Conservation (phyloP, 306 rosid genomes). For the Oxytropis ochrocephala region DNA sequence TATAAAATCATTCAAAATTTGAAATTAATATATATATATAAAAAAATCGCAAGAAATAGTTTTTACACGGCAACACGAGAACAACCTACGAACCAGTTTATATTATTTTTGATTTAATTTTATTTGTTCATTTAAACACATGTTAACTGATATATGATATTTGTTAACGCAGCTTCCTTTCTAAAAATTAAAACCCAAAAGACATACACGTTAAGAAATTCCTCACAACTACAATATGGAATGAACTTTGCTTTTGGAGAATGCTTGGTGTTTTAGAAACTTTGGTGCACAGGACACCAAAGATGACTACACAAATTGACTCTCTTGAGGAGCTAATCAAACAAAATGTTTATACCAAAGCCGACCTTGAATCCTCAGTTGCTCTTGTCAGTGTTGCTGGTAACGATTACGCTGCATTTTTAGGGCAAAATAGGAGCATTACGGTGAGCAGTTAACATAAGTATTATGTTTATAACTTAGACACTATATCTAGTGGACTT, state of each 20-base stretch:
- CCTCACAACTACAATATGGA: not conserved
- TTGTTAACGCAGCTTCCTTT: constrained; percentile 23
- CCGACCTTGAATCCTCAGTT: constrained; percentile 32
- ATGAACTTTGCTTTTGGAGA: constrained; percentile 26
- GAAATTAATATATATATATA: too few relatives aligned
- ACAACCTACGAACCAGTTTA: not conserved
- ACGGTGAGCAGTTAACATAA: not conserved
- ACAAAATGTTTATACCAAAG: constrained; percentile 30
- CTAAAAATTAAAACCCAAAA: constrained; percentile 8
- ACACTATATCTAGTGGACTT: too few relatives aligned
- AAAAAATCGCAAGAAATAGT: too few relatives aligned
- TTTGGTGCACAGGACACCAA: constrained; percentile 22
- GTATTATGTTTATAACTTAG: not conserved
- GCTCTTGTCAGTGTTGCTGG: constrained; percentile 23
- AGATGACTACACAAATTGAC: constrained; percentile 24
- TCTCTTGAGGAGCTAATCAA: constrained; percentile 27
- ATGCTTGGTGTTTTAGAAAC: constrained; percentile 16
- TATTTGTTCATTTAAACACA: not conserved
- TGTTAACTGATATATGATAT: not conserved
- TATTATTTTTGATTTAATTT: not conserved
- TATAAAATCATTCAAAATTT: too few relatives aligned
- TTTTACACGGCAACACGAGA: too few relatives aligned
- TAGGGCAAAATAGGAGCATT: not conserved
- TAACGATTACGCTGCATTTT: constrained; percentile 17
- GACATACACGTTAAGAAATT: not conserved